Evolutionary conservation across 805 yeast genomes (phyloP).

Genomic region (Kuraishia borneana): DNA sequence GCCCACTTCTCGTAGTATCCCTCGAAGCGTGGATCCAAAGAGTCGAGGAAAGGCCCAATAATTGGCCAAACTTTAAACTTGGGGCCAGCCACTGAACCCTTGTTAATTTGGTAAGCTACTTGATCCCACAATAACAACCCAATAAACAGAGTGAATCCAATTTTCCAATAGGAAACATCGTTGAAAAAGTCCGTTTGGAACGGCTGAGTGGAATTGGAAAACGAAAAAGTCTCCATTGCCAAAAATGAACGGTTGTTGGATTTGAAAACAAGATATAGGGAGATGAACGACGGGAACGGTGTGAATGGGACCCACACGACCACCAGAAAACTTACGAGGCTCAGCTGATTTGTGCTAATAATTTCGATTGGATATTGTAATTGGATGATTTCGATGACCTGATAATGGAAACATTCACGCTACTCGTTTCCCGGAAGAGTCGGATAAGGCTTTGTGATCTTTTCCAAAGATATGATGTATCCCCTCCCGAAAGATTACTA

Average conservation of each 20-base stretch:
- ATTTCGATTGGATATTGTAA: too few relatives aligned
- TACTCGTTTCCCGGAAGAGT: too few relatives aligned
- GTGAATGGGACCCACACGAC: background rate
- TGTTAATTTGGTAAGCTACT: slow-evolving; percentile 63
- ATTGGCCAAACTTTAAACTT: slow-evolving; percentile 82
- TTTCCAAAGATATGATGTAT: too few relatives aligned
- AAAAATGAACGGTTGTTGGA: background rate
- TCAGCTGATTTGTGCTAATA: too few relatives aligned
- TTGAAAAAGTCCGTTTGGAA: slow-evolving; percentile 14
- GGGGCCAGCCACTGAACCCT: slow-evolving; percentile 91
- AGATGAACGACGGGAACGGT: background rate
- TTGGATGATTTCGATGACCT: too few relatives aligned
- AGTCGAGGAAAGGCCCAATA: slow-evolving; percentile 92
- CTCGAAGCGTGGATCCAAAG: slow-evolving; percentile 90
- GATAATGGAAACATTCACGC: too few relatives aligned
- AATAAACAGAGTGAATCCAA: slow-evolving; percentile 33
- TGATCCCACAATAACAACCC: slow-evolving; percentile 56
- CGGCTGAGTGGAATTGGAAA: background rate
- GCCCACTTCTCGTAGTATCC: slow-evolving; percentile 91
- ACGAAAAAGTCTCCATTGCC: slow-evolving; percentile 1
- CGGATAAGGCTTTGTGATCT: too few relatives aligned
- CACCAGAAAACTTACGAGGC: too few relatives aligned
- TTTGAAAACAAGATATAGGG: background rate
- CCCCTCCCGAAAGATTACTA: too few relatives aligned
- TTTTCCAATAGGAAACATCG: slow-evolving; percentile 41